Percentiles rank a stretch among this genome's conserved stretches.
phyloP scores from a whole-genome alignment of 805 yeast genomes.

The Millerozyma miso region DNA sequence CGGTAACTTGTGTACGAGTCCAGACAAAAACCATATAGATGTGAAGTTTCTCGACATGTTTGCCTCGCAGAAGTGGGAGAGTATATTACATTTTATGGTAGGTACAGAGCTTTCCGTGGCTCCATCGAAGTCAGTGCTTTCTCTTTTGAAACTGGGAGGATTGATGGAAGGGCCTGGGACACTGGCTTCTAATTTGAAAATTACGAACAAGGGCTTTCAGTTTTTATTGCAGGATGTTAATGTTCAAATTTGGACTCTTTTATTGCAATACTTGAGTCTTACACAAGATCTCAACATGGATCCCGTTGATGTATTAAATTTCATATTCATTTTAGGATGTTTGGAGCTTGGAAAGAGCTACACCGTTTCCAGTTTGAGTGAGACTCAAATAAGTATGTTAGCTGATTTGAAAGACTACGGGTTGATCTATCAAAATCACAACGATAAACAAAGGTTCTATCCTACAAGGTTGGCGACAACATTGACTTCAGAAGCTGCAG shows the following conservation, averaged over 20 bases:
- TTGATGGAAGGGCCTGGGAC: slow-evolving; percentile 67
- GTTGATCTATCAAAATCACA: slow-evolving; percentile 61
- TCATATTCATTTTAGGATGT: slow-evolving; percentile 89
- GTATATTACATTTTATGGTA: slow-evolving; percentile 94
- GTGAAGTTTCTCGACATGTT: slow-evolving; percentile 69
- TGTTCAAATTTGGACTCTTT: slow-evolving; percentile 90
- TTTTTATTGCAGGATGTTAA: slow-evolving; percentile 88
- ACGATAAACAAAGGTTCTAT: slow-evolving; percentile 63
- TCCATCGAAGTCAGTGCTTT: slow-evolving; percentile 81
- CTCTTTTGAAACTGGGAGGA: slow-evolving; percentile 72
- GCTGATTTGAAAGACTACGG: slow-evolving; percentile 92
- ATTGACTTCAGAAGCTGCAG: slow-evolving; percentile 76
- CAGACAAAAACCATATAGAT: slow-evolving; percentile 55
- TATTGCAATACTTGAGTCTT: slow-evolving; percentile 81
- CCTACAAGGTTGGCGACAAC: slow-evolving; percentile 91
- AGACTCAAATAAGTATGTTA: slow-evolving; percentile 80
- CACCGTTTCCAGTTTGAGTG: slow-evolving; percentile 62
- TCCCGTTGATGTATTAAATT: slow-evolving; percentile 91
- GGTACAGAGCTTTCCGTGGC: slow-evolving; percentile 71
- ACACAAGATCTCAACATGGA: slow-evolving; percentile 86
- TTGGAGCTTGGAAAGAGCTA: slow-evolving; percentile 88
- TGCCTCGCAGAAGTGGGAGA: slow-evolving; percentile 90
- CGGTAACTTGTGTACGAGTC: slow-evolving; percentile 63
- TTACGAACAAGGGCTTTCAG: slow-evolving; percentile 92
- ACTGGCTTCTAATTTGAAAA: slow-evolving; percentile 45